These are phyloP conservation scores for Fonsecaea erecta DNA, from an alignment of 2,329 filamentous ascomycete genomes.

Conservation along the genomic window DNA sequence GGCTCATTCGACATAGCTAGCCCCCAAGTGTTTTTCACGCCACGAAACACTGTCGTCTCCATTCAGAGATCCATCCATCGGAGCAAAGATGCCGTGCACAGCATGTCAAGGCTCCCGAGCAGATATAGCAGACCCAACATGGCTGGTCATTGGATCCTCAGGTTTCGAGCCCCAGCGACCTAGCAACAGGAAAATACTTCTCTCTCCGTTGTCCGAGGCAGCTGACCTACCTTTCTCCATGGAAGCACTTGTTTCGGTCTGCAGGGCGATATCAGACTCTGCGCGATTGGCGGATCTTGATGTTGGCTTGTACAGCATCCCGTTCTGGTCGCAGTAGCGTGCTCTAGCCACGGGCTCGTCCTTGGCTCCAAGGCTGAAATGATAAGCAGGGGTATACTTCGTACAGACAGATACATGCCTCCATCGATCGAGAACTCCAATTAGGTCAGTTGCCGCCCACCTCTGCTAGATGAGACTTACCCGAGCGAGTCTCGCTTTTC, in stretches of 20 bases:
- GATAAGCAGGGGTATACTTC: constrained; percentile 1
- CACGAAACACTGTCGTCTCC: not conserved
- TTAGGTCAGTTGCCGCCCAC: not conserved
- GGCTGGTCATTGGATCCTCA: not conserved
- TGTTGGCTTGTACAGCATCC: not conserved
- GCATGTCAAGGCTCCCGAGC: not conserved
- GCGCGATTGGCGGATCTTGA: constrained; percentile 11
- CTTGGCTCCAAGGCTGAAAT: constrained; percentile 3
- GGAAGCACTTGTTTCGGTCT: not conserved
- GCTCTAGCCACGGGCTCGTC: not conserved
- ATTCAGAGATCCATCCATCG: not conserved
- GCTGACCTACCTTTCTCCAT: constrained; percentile 8
- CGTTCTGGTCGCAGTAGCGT: constrained; percentile 7
- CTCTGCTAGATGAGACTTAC: not conserved
- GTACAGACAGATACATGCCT: not conserved
- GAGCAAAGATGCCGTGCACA: not conserved
- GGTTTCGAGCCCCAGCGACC: not conserved
- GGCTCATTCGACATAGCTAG: not conserved
- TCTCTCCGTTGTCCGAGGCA: not conserved
- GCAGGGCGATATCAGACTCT: constrained; percentile 7
- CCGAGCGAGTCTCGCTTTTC: not conserved
- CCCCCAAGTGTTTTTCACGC: not conserved
- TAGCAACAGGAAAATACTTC: not conserved
- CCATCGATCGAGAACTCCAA: not conserved
- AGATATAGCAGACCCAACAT: not conserved